Evolutionary conservation across 306 rosid species (phyloP).

Genomic region (Coriaria nepalensis): DNA sequence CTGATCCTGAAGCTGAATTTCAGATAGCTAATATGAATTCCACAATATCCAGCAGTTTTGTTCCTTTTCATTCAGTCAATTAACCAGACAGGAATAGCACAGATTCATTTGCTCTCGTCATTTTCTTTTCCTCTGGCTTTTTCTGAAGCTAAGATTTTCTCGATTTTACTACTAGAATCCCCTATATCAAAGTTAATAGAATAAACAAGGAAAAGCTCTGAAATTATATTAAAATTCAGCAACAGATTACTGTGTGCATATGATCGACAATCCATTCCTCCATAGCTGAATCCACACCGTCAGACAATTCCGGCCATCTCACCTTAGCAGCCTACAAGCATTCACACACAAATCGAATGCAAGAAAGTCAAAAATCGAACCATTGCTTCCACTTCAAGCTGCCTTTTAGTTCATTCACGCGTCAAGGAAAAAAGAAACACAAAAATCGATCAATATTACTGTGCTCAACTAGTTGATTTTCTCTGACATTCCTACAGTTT

Average conservation of each 20-base stretch:
- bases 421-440: not conserved
- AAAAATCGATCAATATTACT: not conserved
- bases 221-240: too few species aligned
- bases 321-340: conserved; percentile 64
- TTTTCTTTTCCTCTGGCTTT: too few species aligned
- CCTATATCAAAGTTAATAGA: too few species aligned
- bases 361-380: not conserved
- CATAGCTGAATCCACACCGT: conserved; percentile 40
- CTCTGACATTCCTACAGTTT: conserved; percentile 3
- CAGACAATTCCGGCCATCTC: conserved; percentile 66
- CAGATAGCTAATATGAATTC: too few species aligned
- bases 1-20: not conserved
- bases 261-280: conserved; percentile 72
- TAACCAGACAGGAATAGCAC: too few species aligned
- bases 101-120: too few species aligned
- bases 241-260: conserved; percentile 40
- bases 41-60: too few species aligned
- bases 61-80: too few species aligned
- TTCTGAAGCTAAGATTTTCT: too few species aligned
- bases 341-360: conserved; percentile 11
- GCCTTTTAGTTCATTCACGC: not conserved
- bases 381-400: not conserved
- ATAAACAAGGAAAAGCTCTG: too few species aligned
- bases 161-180: too few species aligned
- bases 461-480: too few species aligned